phyloP scores from a whole-genome alignment of 2,329 filamentous ascomycete genomes.

The Cylindrodendrum hubeiense region DNA sequence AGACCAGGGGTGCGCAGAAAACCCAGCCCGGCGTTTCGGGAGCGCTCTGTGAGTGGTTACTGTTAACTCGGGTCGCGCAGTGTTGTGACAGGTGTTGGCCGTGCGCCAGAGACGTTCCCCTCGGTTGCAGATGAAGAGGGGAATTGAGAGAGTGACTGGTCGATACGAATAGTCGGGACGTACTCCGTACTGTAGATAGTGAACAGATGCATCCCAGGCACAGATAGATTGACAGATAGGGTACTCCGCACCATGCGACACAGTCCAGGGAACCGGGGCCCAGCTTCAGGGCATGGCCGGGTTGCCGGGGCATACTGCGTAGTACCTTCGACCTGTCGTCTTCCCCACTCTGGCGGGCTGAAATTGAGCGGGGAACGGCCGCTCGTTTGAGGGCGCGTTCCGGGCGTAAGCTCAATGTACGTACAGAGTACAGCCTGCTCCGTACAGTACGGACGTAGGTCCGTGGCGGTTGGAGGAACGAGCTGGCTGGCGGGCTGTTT shows the following conservation, averaged over 20 bases:
- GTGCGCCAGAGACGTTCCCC: background rate
- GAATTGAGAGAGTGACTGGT: background rate
- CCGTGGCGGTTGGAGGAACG: background rate
- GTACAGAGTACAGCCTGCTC: background rate
- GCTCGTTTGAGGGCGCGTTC: slow-evolving; percentile 44
- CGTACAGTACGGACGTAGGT: background rate
- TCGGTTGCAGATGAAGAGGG: background rate
- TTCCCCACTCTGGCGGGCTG: slow-evolving; percentile 38
- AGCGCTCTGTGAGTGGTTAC: slow-evolving; percentile 1
- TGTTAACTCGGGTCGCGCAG: background rate
- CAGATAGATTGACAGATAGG: slow-evolving; percentile 9
- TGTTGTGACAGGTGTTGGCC: background rate
- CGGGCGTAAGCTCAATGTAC: slow-evolving; percentile 1
- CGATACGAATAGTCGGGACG: background rate
- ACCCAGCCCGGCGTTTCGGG: slow-evolving; percentile 33
- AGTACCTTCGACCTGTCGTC: slow-evolving; percentile 13
- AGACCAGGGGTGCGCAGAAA: slow-evolving; percentile 9
- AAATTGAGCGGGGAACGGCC: slow-evolving; percentile 41
- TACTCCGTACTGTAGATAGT: background rate
- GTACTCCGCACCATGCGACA: slow-evolving; percentile 3
- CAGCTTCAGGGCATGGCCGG: slow-evolving; percentile 12
- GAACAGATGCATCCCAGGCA: background rate
- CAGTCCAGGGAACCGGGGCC: slow-evolving; percentile 21
- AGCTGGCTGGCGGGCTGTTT: background rate
- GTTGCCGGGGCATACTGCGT: slow-evolving; percentile 14